Percentiles rank a stretch among this genome's conserved stretches.
These are phyloP conservation scores for Geotrichum ghanense DNA, from an alignment of 805 yeast species.

Conservation along the genomic window DNA sequence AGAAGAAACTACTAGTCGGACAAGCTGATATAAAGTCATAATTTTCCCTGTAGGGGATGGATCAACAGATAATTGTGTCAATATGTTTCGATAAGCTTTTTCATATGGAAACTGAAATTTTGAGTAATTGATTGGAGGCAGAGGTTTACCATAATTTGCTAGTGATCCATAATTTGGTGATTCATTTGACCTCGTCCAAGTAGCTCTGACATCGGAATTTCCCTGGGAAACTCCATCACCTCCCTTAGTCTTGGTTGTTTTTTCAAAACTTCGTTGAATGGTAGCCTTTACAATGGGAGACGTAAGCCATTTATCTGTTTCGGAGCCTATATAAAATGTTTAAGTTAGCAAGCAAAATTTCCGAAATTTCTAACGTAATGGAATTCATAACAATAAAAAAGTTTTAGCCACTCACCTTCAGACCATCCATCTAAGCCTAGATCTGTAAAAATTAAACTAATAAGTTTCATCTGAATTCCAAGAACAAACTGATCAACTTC, in stretches of 20 bases:
- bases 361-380: no score
- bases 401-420: constrained; percentile 10
- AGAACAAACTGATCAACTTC: constrained; percentile 13
- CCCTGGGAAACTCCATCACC: not conserved
- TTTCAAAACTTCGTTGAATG: constrained; percentile 7
- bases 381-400: not conserved
- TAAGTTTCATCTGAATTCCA: constrained; percentile 15
- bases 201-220: not conserved
- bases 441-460: constrained; percentile 23
- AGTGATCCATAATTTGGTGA: not conserved
- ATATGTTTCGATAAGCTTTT: constrained; percentile 15
- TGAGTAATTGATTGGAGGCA: not conserved
- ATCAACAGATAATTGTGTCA: constrained; percentile 14
- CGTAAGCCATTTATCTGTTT: constrained; percentile 24
- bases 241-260: not conserved
- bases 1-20: constrained; percentile 17
- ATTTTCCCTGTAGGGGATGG: constrained; percentile 20
- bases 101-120: constrained; percentile 11
- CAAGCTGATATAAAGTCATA: constrained; percentile 17
- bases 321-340: constrained; percentile 15
- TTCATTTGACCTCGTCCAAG: not conserved
- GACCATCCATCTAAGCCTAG: constrained; percentile 19
- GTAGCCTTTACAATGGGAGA: constrained; percentile 11
- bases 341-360: no score
- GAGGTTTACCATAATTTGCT: constrained; percentile 3